Percentiles rank a stretch among this genome's conserved stretches.
These are phyloP conservation scores for Podospora tetraspora DNA, from an alignment of 495 filamentous ascomycete genomes.

Conservation along the genomic window DNA sequence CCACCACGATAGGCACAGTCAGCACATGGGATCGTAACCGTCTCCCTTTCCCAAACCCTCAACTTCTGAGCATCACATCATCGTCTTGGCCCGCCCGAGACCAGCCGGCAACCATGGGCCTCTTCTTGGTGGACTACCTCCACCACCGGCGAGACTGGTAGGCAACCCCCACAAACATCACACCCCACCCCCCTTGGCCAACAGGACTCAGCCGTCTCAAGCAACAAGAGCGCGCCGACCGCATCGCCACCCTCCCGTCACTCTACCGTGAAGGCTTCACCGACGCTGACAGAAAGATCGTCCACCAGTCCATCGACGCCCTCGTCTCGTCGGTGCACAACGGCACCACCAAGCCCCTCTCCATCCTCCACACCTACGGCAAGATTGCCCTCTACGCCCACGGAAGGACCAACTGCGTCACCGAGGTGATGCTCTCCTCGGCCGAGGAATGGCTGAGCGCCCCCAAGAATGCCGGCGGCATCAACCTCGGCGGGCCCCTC, in stretches of 20 bases:
- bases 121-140: slow-evolving; percentile 55
- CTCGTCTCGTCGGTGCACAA: slow-evolving; percentile 75
- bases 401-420: slow-evolving; percentile 82
- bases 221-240: slow-evolving; percentile 62
- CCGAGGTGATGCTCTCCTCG: slow-evolving; percentile 76
- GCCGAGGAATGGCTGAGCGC: slow-evolving; percentile 68
- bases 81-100: not conserved
- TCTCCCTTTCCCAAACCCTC: not conserved
- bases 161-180: slow-evolving; percentile 6
- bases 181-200: not conserved
- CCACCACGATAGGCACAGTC: not conserved
- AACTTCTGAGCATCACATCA: not conserved
- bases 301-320: slow-evolving; percentile 68
- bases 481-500: slow-evolving; percentile 77
- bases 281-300: slow-evolving; percentile 53
- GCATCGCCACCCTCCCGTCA: slow-evolving; percentile 60
- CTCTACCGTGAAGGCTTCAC: slow-evolving; percentile 63
- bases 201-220: slow-evolving; percentile 60
- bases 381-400: slow-evolving; percentile 85
- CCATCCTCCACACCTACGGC: slow-evolving; percentile 83
- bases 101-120: slow-evolving; percentile 25
- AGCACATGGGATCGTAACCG: not conserved
- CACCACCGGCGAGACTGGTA: slow-evolving; percentile 58
- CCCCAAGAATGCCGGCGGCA: slow-evolving; percentile 10
- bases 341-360: slow-evolving; percentile 55